These are phyloP conservation scores for Aspergillus viridinutans DNA, from an alignment of 2,329 filamentous ascomycete genomes.

Conservation along the genomic window DNA sequence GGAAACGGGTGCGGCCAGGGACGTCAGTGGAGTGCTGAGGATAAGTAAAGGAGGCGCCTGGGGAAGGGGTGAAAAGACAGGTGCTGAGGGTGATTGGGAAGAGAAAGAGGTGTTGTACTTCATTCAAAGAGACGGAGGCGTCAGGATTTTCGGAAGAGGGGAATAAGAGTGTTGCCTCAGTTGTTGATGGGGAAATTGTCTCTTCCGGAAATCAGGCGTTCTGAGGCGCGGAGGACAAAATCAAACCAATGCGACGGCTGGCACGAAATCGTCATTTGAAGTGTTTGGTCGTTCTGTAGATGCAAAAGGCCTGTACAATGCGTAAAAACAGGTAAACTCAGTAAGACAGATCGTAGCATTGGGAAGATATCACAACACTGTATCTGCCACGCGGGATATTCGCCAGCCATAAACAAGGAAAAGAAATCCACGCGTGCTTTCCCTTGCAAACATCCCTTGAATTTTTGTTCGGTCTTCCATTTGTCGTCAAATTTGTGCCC, in stretches of 20 bases:
- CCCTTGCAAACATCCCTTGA: slow-evolving; percentile 27
- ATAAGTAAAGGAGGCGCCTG: slow-evolving; percentile 58
- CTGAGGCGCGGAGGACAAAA: not conserved
- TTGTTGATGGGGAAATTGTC: not conserved
- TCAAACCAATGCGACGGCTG: not conserved
- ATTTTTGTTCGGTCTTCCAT: slow-evolving; percentile 24
- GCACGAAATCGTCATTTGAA: not conserved
- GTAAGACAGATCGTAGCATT: slow-evolving; percentile 29
- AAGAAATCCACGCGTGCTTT: slow-evolving; percentile 38
- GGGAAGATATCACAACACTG: slow-evolving; percentile 29
- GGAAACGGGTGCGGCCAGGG: slow-evolving; percentile 82
- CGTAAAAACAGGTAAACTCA: slow-evolving; percentile 12
- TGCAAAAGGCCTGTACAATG: slow-evolving; percentile 3
- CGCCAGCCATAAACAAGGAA: slow-evolving; percentile 36
- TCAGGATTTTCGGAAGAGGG: slow-evolving; percentile 81
- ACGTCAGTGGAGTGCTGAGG: slow-evolving; percentile 83
- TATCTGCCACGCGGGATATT: slow-evolving; percentile 37
- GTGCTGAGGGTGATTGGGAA: slow-evolving; percentile 27
- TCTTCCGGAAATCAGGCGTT: not conserved
- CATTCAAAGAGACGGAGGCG: slow-evolving; percentile 71
- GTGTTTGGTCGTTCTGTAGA: not conserved
- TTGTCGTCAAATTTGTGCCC: slow-evolving; percentile 18
- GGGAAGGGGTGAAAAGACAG: slow-evolving; percentile 29
- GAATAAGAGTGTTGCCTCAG: slow-evolving; percentile 41
- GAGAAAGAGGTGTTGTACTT: slow-evolving; percentile 77